phyloP scores from a whole-genome alignment of 768 basidiomycete species.

The Brasilioporus rufonigricans region DNA sequence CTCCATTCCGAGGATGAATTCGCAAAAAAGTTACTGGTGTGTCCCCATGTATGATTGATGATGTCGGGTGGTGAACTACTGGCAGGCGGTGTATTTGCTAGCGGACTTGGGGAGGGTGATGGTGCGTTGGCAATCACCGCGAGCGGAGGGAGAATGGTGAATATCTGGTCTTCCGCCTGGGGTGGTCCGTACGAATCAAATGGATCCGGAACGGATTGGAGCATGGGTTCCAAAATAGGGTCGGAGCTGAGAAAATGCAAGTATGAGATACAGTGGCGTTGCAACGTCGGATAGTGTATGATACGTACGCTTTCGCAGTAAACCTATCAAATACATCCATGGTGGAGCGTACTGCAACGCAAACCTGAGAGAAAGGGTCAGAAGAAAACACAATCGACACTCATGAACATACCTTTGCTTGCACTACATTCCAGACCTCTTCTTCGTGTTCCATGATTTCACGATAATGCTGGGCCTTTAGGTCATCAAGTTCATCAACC shows the following conservation, averaged over 20 bases:
- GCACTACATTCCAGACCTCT: slow-evolving; percentile 91
- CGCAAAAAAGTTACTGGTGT: slow-evolving; percentile 46
- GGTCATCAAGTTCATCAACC: slow-evolving; percentile 86
- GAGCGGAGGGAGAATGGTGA: slow-evolving; percentile 86
- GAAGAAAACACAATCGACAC: slow-evolving; percentile 1
- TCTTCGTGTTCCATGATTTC: slow-evolving; percentile 92
- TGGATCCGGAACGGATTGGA: slow-evolving; percentile 87
- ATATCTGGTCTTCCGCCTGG: slow-evolving; percentile 86
- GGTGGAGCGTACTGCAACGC: slow-evolving; percentile 81
- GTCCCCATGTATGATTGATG: slow-evolving; percentile 49
- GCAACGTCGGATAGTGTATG: slow-evolving; percentile 1
- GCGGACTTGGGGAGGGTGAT: slow-evolving; percentile 62
- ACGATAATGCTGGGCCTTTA: slow-evolving; percentile 83
- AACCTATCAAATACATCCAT: slow-evolving; percentile 91
- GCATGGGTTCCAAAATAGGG: slow-evolving; percentile 86
- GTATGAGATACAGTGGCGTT: slow-evolving; percentile 7
- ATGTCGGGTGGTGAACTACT: slow-evolving; percentile 36
- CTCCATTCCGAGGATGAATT: slow-evolving; percentile 59
- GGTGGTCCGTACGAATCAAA: slow-evolving; percentile 91
- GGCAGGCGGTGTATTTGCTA: slow-evolving; percentile 42
- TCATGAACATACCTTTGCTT: slow-evolving; percentile 62
- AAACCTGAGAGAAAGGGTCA: slow-evolving; percentile 47
- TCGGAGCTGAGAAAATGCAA: slow-evolving; percentile 56
- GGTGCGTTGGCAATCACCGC: slow-evolving; percentile 65
- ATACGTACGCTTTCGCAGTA: slow-evolving; percentile 77